Evolutionary conservation across 495 filamentous ascomycete species (phyloP), one percentile per base, ranked within the genome.

Genomic region (Aspergillus leporis): DNA sequence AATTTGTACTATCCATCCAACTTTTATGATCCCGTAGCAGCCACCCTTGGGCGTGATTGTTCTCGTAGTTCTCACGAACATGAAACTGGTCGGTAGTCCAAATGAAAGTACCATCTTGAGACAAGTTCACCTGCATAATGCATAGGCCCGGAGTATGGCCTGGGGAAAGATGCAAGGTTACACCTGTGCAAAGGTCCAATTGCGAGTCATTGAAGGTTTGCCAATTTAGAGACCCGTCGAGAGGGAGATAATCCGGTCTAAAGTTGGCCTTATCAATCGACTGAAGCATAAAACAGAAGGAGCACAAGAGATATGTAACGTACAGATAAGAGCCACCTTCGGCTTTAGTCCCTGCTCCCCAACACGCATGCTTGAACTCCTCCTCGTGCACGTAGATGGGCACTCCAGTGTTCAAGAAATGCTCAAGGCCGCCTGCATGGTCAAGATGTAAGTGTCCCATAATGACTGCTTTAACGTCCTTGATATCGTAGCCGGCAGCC

Each of bases 391-490:
- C 77, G 51, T 75, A 84, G 59, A 84, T 83, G 19, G 77, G 74
- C 2, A 85, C 68, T 48, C 74, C 76, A 14, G 72, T 83, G 55
- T 72, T 68, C 5, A 71, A 25, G 55, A 82, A 84, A 46, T 77
- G 70, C 14, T 83, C 80, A 4, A 84, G 65, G 0, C 81, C 81
- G 0, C 81, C 81, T 0, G 81, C 81, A 63, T 84, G 81, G 58
- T 84, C 80, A 1, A 82, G 60, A 53, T 84, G 82, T 45, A 84
- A 60, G 51, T 84, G 82, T 0, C 82, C 78, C 18, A 84, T 74
- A 16, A 84, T 74, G 1, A 83, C 73, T 32, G 76, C 80, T 58
- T 82, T 81, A 14, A 83, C 63, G 60, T 84, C 80, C 49, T 79
- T 73, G 18, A 84, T 75, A 32, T 76, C 66, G 45, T 82, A 68